Base-by-base conservation (phyloP, 768 basidiomycete species). In the Kwoniella newhampshirensis region DNA sequence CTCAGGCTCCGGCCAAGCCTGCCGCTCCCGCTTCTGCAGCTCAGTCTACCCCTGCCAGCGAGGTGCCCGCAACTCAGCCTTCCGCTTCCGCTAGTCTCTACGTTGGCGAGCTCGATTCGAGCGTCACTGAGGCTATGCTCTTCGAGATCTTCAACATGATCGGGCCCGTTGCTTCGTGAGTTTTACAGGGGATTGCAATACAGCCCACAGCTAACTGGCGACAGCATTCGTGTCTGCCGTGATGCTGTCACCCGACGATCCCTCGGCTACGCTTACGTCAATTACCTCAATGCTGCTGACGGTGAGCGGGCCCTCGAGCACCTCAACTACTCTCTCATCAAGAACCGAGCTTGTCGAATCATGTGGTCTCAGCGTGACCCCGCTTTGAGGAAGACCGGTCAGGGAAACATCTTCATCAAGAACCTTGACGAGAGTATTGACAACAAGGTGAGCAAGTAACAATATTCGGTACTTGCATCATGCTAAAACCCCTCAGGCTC, bases 351-450 rank as follows among this genome's bases (percentile, higher is more conserved):
- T 63, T 99, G 96, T 82, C 91, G 96, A 72, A 99, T 99, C 83
- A 99, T 99, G 96, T 98, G 96, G 94, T 97, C 93, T 74, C 96
- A 98, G 84, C 90, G 96, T 77, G 96, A 98, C 81, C 96, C 96
- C 58, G 91, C 92, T 68, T 86, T 99, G 75, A 89, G 96, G 79
- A 98, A 98, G 86, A 97, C 92, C 63, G 92, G 92, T 64, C 92
- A 97, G 81, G 96, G 96, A 78, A 99, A 99, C 79, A 91, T 99
- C 75, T 99, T 99, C 82, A 98, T 99, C 81, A 99, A 99, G 82
- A 99, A 99, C 80, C 80, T 99, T 67, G 93, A 96, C 72, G 91
- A 94, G 78, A 83, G 82, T 55, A 97, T 97, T 67, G 96, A 99
- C 80, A 97, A 99, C 83, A 97, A 97, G 85, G 88, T 86, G 45